Percentiles rank a stretch among this genome's conserved stretches.
These are phyloP conservation scores for Phytophthora nicotianae DNA, from an alignment of 352 stramenopile genomes.

Conservation along the genomic window DNA sequence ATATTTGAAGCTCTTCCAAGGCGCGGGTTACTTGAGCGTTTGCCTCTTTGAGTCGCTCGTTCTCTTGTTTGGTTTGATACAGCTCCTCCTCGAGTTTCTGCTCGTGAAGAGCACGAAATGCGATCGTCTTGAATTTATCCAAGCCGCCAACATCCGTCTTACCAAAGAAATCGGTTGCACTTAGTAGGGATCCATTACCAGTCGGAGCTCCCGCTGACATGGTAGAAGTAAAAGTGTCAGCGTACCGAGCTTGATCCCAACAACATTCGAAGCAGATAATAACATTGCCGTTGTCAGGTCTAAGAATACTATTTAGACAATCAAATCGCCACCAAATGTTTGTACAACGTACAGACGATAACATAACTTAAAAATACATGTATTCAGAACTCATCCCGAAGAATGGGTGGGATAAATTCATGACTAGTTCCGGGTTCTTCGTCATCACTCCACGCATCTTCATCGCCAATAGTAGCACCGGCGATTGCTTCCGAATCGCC, in stretches of 20 bases:
- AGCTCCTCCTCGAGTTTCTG: constrained; percentile 73
- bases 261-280: no score
- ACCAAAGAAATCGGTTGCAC: constrained; percentile 60
- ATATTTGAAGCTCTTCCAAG: constrained; percentile 45
- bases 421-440: constrained; percentile 23
- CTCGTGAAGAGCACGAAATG: constrained; percentile 67
- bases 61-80: constrained; percentile 45
- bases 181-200: constrained; percentile 21
- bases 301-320: constrained; percentile 26
- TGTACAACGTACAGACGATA: not conserved
- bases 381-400: constrained; percentile 44
- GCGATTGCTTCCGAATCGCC: constrained; percentile 9
- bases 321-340: no score
- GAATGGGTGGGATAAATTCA: constrained; percentile 70
- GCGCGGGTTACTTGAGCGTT: constrained; percentile 41
- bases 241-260: not conserved
- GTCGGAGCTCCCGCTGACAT: constrained; percentile 21
- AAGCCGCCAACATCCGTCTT: constrained; percentile 50
- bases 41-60: constrained; percentile 40
- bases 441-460: constrained; percentile 64
- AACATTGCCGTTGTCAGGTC: not conserved
- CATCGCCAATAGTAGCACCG: constrained; percentile 29
- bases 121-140: constrained; percentile 71
- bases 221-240: not conserved
- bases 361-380: no score